Conservation (phyloP, 371 early-diverging fungal genomes). For the Blastocladiella emersonii region DNA sequence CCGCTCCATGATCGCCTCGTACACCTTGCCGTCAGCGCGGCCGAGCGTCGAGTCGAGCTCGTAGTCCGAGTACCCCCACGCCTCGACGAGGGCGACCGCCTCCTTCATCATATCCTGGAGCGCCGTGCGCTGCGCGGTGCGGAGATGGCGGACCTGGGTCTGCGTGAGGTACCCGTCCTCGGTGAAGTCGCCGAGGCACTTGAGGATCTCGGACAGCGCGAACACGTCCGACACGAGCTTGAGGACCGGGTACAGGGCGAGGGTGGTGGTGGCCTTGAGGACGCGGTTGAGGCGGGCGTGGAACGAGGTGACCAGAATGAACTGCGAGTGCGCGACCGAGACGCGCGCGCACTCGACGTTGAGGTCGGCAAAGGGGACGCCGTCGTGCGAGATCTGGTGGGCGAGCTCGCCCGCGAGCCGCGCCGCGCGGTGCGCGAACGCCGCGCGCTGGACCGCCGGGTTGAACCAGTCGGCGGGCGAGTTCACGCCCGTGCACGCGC, state of each 20-base stretch:
- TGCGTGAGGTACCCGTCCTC: slow-evolving; percentile 9
- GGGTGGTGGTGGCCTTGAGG: neutral
- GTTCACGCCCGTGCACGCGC: slow-evolving; percentile 16
- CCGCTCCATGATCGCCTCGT: slow-evolving; percentile 51
- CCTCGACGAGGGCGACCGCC: slow-evolving; percentile 7
- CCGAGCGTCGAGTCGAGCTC: slow-evolving; percentile 63
- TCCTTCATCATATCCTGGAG: slow-evolving; percentile 4
- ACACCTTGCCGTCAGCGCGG: slow-evolving; percentile 55
- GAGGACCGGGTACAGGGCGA: neutral
- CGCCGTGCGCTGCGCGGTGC: neutral
- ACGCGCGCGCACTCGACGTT: slow-evolving; percentile 31
- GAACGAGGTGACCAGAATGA: slow-evolving; percentile 24
- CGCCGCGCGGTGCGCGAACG: slow-evolving; percentile 15
- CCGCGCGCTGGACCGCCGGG: neutral
- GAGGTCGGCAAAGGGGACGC: slow-evolving; percentile 17
- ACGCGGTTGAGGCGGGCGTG: neutral
- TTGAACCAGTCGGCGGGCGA: slow-evolving; percentile 27
- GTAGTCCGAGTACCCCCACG: slow-evolving; percentile 49
- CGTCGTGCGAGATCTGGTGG: neutral
- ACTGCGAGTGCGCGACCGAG: slow-evolving; percentile 23
- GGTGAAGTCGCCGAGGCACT: slow-evolving; percentile 3
- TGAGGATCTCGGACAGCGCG: neutral
- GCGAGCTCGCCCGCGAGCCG: slow-evolving; percentile 17
- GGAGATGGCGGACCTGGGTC: neutral
- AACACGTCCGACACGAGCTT: neutral